phyloP scores from a whole-genome alignment of 2,329 filamentous ascomycete species.

The Fusarium secorum region DNA sequence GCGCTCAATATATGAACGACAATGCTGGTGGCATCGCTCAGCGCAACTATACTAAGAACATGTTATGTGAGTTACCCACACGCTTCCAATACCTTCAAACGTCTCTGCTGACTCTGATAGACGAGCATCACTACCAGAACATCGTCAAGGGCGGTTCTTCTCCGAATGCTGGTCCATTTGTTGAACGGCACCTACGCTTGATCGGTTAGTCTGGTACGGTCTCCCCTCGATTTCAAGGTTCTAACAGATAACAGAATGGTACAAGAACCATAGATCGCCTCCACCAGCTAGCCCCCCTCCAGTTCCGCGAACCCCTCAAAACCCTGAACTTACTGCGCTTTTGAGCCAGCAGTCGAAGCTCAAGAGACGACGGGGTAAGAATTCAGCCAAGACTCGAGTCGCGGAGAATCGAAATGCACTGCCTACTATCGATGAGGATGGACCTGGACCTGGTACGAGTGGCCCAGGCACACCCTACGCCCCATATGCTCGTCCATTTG shows the following conservation, averaged over 20 bases:
- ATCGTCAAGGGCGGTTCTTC: conserved; percentile 47
- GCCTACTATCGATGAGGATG: not conserved
- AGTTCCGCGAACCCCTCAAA: not conserved
- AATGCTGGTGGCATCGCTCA: conserved; percentile 47
- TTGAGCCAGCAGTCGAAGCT: not conserved
- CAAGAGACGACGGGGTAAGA: conserved; percentile 1
- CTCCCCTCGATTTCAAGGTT: not conserved
- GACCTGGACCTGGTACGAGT: not conserved
- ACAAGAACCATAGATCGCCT: conserved; percentile 8
- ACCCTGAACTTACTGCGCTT: conserved; percentile 4
- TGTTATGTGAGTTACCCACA: conserved; percentile 45
- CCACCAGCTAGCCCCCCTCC: conserved; percentile 10
- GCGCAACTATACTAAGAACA: conserved; percentile 50
- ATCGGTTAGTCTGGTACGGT: conserved; percentile 26
- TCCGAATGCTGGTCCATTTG: conserved; percentile 47
- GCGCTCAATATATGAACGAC: conserved; percentile 50
- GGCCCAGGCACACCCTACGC: not conserved
- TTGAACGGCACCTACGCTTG: conserved; percentile 45
- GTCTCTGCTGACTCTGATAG: conserved; percentile 40
- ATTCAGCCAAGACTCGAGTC: not conserved
- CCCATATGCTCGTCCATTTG: not conserved
- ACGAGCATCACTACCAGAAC: conserved; percentile 57
- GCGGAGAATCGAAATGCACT: not conserved
- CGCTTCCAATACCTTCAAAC: not conserved
- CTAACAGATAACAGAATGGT: conserved; percentile 29